These are phyloP conservation scores for Asterochloris sp. DNA, from an alignment of 139 green algal genomes.

Conservation along the genomic window DNA sequence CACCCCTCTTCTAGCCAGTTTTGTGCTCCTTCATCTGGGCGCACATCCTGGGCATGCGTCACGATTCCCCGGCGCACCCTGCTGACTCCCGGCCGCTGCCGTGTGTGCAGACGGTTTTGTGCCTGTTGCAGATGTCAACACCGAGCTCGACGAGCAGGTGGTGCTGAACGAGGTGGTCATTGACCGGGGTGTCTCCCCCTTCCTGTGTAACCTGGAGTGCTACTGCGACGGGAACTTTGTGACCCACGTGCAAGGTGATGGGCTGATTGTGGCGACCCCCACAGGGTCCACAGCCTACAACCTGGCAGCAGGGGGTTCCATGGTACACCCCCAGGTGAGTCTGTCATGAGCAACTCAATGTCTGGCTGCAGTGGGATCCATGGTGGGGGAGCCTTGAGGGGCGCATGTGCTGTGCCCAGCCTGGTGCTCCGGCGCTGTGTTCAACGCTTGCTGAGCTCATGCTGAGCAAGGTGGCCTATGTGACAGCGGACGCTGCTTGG, in stretches of 20 bases:
- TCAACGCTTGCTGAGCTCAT: too few species aligned
- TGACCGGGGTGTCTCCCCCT: slow-evolving; percentile 75
- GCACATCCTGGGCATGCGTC: too few species aligned
- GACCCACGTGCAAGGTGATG: slow-evolving; percentile 79
- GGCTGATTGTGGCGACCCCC: slow-evolving; percentile 87
- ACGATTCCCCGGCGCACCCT: not conserved
- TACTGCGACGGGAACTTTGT: slow-evolving; percentile 77
- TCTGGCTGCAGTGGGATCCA: too few species aligned
- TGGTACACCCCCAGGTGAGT: slow-evolving; percentile 66
- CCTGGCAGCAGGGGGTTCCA: slow-evolving; percentile 76
- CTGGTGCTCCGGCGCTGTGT: too few species aligned
- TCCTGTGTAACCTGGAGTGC: slow-evolving; percentile 80
- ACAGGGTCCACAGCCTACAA: slow-evolving; percentile 92
- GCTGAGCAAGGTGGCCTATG: too few species aligned
- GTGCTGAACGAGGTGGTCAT: slow-evolving; percentile 90
- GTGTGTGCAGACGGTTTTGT: not conserved
- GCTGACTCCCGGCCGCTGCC: not conserved
- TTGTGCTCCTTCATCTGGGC: too few species aligned
- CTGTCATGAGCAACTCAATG: too few species aligned
- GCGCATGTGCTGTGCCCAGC: too few species aligned
- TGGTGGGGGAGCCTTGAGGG: too few species aligned
- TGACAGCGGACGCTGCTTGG: too few species aligned
- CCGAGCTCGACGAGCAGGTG: slow-evolving; percentile 11
- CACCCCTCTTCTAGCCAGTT: too few species aligned
- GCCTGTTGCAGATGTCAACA: slow-evolving; percentile 13